Evolutionary conservation across 352 stramenopile genomes (phyloP).

Genomic region (Pythium brachiatum): DNA sequence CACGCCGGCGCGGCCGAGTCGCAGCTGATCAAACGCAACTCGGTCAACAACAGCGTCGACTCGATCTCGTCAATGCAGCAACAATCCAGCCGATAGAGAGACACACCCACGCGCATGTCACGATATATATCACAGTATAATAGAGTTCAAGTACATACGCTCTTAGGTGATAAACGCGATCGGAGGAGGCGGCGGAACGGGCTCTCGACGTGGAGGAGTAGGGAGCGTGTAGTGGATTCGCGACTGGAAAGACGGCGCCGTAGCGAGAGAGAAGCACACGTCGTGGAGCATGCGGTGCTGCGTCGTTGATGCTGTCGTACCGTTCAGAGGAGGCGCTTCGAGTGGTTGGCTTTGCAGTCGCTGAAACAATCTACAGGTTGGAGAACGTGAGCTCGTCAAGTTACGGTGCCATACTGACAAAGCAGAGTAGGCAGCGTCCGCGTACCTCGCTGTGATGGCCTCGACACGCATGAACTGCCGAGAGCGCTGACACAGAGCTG

Average conservation of each 20-base stretch:
- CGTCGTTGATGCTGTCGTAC: too few species aligned
- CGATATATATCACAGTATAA: too few species aligned
- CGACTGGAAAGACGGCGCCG: slow-evolving; percentile 8
- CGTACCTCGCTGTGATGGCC: slow-evolving; percentile 14
- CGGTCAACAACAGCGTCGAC: background rate
- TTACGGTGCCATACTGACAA: background rate
- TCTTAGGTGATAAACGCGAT: background rate
- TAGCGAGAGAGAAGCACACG: background rate
- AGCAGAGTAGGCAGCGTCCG: background rate
- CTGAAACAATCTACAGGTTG: slow-evolving; percentile 3
- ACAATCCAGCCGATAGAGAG: background rate
- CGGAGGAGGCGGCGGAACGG: background rate
- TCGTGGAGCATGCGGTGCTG: slow-evolving; percentile 6
- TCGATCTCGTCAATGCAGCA: background rate
- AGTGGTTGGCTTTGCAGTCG: too few species aligned
- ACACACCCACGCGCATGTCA: too few species aligned
- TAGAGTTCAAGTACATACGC: too few species aligned
- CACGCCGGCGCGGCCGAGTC: slow-evolving; percentile 53
- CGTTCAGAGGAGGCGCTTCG: too few species aligned
- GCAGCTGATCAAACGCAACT: slow-evolving; percentile 29
- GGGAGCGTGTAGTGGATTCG: background rate
- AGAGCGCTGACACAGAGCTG: background rate
- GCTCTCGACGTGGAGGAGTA: background rate
- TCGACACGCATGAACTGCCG: slow-evolving; percentile 10
- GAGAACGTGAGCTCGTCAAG: too few species aligned